Conservation (phyloP, 768 basidiomycete genomes). For the Asterophora lycoperdoides region DNA sequence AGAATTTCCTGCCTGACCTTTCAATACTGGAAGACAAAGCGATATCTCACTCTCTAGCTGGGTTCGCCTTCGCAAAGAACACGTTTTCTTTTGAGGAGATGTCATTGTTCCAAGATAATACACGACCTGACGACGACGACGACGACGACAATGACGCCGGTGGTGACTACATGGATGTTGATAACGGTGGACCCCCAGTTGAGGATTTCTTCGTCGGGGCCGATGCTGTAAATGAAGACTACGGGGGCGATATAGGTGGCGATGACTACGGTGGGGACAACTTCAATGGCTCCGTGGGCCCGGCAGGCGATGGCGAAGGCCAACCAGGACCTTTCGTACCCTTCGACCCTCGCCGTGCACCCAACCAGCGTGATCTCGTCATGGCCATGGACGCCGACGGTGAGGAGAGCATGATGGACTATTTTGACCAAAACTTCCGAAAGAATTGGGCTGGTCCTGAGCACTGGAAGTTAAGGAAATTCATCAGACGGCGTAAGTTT, state of each 20-base stretch:
- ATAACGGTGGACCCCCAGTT: slow-evolving; percentile 36
- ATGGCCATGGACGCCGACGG: slow-evolving; percentile 74
- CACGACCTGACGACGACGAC: slow-evolving; percentile 36
- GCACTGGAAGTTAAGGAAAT: slow-evolving; percentile 92
- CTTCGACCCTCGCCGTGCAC: slow-evolving; percentile 81
- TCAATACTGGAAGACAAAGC: slow-evolving; percentile 58
- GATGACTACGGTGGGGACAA: slow-evolving; percentile 41
- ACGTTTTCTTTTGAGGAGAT: slow-evolving; percentile 58
- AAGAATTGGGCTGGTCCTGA: slow-evolving; percentile 99
- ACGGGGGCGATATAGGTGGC: slow-evolving; percentile 21
- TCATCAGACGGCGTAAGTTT: slow-evolving; percentile 68
- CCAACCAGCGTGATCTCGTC: slow-evolving; percentile 75
- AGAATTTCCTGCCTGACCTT: slow-evolving; percentile 71
- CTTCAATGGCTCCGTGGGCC: slow-evolving; percentile 43
- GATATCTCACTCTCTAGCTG: slow-evolving; percentile 77
- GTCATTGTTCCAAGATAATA: slow-evolving; percentile 55
- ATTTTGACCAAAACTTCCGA: slow-evolving; percentile 81
- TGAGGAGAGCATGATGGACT: slow-evolving; percentile 68
- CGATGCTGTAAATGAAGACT: slow-evolving; percentile 34
- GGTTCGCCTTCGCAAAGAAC: slow-evolving; percentile 79
- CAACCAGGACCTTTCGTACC: slow-evolving; percentile 54
- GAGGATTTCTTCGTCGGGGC: slow-evolving; percentile 70
- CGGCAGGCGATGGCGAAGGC: slow-evolving; percentile 37
- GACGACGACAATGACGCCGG: slow-evolving; percentile 43
- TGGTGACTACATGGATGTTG: slow-evolving; percentile 39